These are phyloP conservation scores for Psilocybe subaeruginosa DNA, from an alignment of 768 basidiomycete genomes.

Conservation along the genomic window DNA sequence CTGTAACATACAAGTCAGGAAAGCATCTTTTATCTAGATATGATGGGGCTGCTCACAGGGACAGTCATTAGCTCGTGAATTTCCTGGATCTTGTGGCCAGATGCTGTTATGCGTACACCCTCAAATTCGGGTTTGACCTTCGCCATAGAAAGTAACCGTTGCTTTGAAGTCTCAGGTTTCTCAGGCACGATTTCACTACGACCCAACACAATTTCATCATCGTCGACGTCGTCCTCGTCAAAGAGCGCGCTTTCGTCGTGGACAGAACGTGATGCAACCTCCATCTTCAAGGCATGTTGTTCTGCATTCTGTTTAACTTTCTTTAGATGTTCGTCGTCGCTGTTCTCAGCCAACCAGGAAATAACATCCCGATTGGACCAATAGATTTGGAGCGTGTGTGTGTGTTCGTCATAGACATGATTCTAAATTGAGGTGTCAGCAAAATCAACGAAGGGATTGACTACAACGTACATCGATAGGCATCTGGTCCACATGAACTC, in stretches of 20 bases:
- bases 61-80: constrained; percentile 93
- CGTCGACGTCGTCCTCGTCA: constrained; percentile 83
- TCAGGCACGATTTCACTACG: constrained; percentile 43
- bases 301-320: constrained; percentile 94
- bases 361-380: constrained; percentile 97
- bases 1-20: constrained; percentile 37
- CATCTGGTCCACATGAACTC: constrained; percentile 99
- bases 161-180: constrained; percentile 68
- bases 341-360: constrained; percentile 92
- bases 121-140: constrained; percentile 83
- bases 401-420: constrained; percentile 95
- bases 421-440: constrained; percentile 56
- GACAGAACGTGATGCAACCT: constrained; percentile 81
- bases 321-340: constrained; percentile 94
- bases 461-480: constrained; percentile 80
- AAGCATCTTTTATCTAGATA: constrained; percentile 8
- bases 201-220: constrained; percentile 83
- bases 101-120: constrained; percentile 68
- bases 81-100: constrained; percentile 95
- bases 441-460: not conserved
- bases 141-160: constrained; percentile 75
- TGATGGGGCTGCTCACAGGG: constrained; percentile 59
- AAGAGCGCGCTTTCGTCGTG: constrained; percentile 89
- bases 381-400: constrained; percentile 90
- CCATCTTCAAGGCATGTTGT: constrained; percentile 90